Evolutionary conservation across 805 yeast species (phyloP).

Genomic region (Teunomyces panamensis): DNA sequence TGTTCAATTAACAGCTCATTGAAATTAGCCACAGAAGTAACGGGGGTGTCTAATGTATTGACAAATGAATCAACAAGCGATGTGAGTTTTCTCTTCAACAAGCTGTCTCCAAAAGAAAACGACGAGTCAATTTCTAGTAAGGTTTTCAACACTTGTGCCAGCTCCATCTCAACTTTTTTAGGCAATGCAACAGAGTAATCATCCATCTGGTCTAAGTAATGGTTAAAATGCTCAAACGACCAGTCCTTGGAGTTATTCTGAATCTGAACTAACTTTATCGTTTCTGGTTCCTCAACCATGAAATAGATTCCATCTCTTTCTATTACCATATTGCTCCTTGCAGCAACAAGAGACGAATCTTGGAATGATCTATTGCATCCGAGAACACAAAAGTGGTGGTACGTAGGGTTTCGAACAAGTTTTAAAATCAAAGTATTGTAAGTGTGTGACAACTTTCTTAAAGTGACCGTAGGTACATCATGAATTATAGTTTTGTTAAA

Average conservation of each 20-base stretch:
- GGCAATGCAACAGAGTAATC: neutral
- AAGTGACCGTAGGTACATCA: conserved; percentile 6
- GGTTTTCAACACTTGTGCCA: neutral
- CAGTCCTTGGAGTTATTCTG: neutral
- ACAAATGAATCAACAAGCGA: neutral
- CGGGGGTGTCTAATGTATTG: neutral
- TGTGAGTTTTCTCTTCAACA: neutral
- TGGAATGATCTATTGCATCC: neutral
- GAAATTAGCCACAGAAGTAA: neutral
- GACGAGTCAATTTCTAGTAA: neutral
- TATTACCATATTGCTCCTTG: neutral
- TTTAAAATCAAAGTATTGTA: conserved; percentile 9
- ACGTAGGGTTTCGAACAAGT: conserved; percentile 7
- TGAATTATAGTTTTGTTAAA: conserved; percentile 2
- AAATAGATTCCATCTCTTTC: neutral
- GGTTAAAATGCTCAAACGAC: neutral
- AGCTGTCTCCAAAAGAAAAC: neutral
- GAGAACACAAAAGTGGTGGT: conserved; percentile 1
- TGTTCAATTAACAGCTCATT: neutral
- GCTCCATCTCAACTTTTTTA: neutral
- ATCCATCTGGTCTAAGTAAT: neutral
- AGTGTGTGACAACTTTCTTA: conserved; percentile 5
- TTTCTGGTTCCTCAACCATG: neutral
- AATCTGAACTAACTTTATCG: neutral
- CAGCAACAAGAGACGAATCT: neutral